A percentile compares a stretch with the other conserved stretches of the same genome.
phyloP scores from a whole-genome alignment of 306 rosid species.

The Leucaena leucocephala region DNA sequence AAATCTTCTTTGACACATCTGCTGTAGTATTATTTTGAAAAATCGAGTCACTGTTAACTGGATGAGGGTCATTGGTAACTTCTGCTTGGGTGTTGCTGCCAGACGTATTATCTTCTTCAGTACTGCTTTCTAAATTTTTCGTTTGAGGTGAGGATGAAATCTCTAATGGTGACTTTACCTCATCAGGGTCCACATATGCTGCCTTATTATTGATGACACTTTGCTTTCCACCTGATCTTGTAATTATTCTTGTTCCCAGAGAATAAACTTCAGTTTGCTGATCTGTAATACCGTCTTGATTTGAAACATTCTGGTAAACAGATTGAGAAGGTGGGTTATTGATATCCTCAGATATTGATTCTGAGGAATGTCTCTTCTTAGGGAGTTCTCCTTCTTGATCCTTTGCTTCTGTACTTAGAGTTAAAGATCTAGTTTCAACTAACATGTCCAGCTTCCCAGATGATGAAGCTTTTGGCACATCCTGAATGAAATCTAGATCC shows the following conservation, averaged over 20 bases:
- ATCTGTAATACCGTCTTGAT: slow-evolving; percentile 39
- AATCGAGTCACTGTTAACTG: slow-evolving; percentile 43
- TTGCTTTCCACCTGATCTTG: slow-evolving; percentile 40
- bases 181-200: slow-evolving; percentile 35
- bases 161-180: slow-evolving; percentile 39
- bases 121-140: slow-evolving; percentile 41
- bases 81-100: slow-evolving; percentile 37
- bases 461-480: slow-evolving; percentile 37
- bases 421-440: slow-evolving; percentile 33
- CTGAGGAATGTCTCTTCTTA: slow-evolving; percentile 39
- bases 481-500: slow-evolving; percentile 43
- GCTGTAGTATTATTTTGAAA: slow-evolving; percentile 40
- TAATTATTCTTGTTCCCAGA: slow-evolving; percentile 33
- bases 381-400: slow-evolving; percentile 42
- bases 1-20: slow-evolving; percentile 40
- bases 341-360: slow-evolving; percentile 41
- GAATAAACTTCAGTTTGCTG: slow-evolving; percentile 39
- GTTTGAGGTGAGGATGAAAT: slow-evolving; percentile 42
- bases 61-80: slow-evolving; percentile 38
- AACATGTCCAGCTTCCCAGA: slow-evolving; percentile 39
- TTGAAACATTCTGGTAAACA: slow-evolving; percentile 41
- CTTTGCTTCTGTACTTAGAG: slow-evolving; percentile 38
- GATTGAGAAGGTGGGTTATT: slow-evolving; percentile 36
- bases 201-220: slow-evolving; percentile 40
- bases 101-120: slow-evolving; percentile 45